Evolutionary conservation across 768 basidiomycete species (phyloP), one percentile per base, ranked within the genome.

Genomic region (Boletus sp.): DNA sequence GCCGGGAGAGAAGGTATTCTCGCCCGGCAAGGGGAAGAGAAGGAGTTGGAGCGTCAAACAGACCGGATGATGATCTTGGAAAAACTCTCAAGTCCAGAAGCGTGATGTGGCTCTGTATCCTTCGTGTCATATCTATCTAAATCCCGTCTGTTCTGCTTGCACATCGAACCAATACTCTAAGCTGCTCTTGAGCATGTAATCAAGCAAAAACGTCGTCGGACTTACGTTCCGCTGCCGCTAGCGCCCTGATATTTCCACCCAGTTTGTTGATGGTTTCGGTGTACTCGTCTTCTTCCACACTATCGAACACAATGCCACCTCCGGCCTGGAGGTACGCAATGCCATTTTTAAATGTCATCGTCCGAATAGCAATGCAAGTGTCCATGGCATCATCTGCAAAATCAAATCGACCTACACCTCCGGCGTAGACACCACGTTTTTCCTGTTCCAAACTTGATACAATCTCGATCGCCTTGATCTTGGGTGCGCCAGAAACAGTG

Each of bases 401-500:
- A 72, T 98, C 95, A 70, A 95, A 98, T 49, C 93, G 85, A n/a
- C 97, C 97, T 15, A 98, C 94, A 3, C 93, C 97, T 30, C 97
- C 97, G 7, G 94, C 97, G 62, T 99, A 99, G 15, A 98, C 87
- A 25, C 95, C 95, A 35, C 97, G 83, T 25, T 85, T 83, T 71
- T 98, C 92, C 63, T 86, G 80, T 69, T 98, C 97, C 46, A 98
- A 73, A 19, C 83, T 84, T 6, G 86, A 86, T 29, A 99, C 76
- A 39, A 99, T 85, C 70, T 99, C 93, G 58, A 99, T 92, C 1
- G 97, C 97, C 69, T 96, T 97, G 72, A 99, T 95, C 74, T 99
- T 99, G 2, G 97, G 97, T 32, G 97, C 97, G 23, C 97, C 97
- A 1, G 96, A 98, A 25, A 99, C 97, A 3, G 97, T 99, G 0